A percentile compares a stretch with the other conserved stretches of the same genome.
phyloP scores from a whole-genome alignment of 257 asterid species.

The Handroanthus guayacan region DNA sequence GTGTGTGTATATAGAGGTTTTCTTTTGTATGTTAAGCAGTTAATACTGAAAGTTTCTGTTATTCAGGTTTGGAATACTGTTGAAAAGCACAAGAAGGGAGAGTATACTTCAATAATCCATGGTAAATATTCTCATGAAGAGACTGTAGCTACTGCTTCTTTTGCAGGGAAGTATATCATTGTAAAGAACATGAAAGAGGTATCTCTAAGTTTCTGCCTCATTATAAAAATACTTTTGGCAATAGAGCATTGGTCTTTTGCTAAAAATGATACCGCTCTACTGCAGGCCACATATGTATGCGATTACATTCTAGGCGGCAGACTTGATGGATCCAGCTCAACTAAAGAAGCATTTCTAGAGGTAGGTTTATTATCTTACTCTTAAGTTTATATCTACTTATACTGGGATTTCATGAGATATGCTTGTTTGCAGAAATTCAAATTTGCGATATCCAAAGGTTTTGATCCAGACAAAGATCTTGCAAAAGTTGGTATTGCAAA shows the following conservation, averaged over 20 bases:
- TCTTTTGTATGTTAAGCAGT: neutral
- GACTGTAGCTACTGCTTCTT: constrained; percentile 98
- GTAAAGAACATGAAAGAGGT: constrained; percentile 97
- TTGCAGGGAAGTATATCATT: constrained; percentile 87
- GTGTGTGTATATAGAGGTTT: neutral
- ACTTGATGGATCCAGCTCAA: constrained; percentile 97
- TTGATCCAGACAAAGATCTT: constrained; percentile 90
- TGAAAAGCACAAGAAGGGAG: constrained; percentile 98
- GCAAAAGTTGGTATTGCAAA: constrained; percentile 94
- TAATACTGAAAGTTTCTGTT: constrained; percentile 25
- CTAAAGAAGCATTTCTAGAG: constrained; percentile 93
- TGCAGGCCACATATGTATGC: constrained; percentile 92
- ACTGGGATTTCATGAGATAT: constrained; percentile 35
- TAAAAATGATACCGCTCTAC: neutral
- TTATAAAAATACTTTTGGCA: neutral
- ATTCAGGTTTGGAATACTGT: constrained; percentile 89
- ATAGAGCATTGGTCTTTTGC: neutral
- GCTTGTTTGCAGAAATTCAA: constrained; percentile 81
- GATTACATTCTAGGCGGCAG: constrained; percentile 91
- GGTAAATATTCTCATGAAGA: constrained; percentile 95
- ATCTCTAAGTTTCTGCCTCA: constrained; percentile 29
- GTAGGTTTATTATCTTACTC: constrained; percentile 45
- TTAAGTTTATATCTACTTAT: constrained; percentile 18
- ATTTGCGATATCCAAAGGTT: constrained; percentile 80
- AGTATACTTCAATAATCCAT: constrained; percentile 89